phyloP scores from a whole-genome alignment of 495 filamentous ascomycete genomes.

The Aspergillus coremiiformis region DNA sequence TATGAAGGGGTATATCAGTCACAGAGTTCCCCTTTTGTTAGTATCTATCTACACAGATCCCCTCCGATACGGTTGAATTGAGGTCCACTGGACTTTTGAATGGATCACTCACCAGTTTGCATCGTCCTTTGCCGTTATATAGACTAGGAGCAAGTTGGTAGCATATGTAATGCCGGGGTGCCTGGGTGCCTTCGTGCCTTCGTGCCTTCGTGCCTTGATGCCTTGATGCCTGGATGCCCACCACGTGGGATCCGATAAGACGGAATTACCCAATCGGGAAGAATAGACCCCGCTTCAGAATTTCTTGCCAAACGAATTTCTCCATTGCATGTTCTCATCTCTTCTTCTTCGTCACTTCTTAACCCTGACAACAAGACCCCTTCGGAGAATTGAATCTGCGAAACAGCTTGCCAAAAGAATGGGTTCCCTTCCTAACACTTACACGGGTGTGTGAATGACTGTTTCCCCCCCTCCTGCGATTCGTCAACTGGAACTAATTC shows the following conservation, averaged over 20 bases:
- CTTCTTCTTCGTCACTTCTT: slow-evolving; percentile 18
- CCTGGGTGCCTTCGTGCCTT: no score
- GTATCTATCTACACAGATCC: not conserved
- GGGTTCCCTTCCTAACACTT: slow-evolving; percentile 49
- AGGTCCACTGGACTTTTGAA: no score
- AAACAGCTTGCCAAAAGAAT: slow-evolving; percentile 42
- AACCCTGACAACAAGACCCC: slow-evolving; percentile 21
- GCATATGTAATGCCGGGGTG: no score
- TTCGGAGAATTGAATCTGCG: slow-evolving; percentile 29
- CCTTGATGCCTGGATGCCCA: slow-evolving; percentile 1
- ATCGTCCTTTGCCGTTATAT: no score
- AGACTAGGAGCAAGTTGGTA: no score
- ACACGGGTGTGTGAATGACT: slow-evolving; percentile 36
- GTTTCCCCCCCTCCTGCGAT: not conserved
- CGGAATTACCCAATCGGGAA: slow-evolving; percentile 9
- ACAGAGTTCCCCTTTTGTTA: not conserved
- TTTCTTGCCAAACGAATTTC: not conserved
- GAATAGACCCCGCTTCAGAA: slow-evolving; percentile 6
- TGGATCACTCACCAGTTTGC: no score
- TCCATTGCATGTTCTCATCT: slow-evolving; percentile 12
- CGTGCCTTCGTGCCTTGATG: no score
- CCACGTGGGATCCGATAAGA: slow-evolving; percentile 6
- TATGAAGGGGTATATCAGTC: not conserved
- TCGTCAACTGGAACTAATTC: not conserved
- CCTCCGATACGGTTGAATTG: no score